A percentile compares a stretch with the other conserved stretches of the same genome.
These are phyloP conservation scores for Lyophyllum semitale DNA, from an alignment of 768 basidiomycete genomes.

Conservation along the genomic window DNA sequence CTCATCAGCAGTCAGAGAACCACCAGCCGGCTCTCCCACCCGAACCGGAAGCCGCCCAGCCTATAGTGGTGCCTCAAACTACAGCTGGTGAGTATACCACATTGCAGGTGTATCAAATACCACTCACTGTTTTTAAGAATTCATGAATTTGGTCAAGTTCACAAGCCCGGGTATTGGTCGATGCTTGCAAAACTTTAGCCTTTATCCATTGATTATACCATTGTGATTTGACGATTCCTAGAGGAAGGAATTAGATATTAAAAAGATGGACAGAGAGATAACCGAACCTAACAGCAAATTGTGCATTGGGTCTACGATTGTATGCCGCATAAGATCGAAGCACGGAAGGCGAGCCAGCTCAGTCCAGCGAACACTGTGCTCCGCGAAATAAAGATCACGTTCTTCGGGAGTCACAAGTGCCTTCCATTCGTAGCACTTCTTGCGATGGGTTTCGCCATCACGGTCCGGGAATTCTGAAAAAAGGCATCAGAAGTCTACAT, in stretches of 20 bases:
- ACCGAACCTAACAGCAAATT: conserved; percentile 25
- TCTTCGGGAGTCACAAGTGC: conserved; percentile 1
- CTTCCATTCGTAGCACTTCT: conserved; percentile 12
- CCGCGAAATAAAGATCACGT: conserved; percentile 15
- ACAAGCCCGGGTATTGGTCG: conserved; percentile 7
- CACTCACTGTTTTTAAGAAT: conserved; percentile 17
- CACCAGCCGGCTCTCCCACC: conserved; percentile 31
- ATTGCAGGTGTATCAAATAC: not conserved
- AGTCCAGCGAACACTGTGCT: conserved; percentile 24
- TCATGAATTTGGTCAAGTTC: conserved; percentile 25
- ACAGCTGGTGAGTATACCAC: not conserved
- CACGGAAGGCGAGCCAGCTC: conserved; percentile 26
- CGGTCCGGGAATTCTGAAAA: conserved; percentile 2
- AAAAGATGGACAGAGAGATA: not conserved
- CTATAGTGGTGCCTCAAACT: conserved; percentile 29
- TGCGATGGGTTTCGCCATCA: conserved; percentile 11
- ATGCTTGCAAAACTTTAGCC: conserved; percentile 8
- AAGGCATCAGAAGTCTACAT: not conserved
- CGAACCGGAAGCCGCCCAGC: conserved; percentile 23
- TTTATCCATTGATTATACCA: conserved; percentile 27
- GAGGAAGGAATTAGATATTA: not conserved
- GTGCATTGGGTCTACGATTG: conserved; percentile 31
- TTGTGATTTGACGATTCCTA: conserved; percentile 26
- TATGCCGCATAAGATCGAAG: conserved; percentile 22
- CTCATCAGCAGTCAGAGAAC: conserved; percentile 28